Conservation (phyloP, 345 rosid genomes). For the Gossypium rotundifolium region DNA sequence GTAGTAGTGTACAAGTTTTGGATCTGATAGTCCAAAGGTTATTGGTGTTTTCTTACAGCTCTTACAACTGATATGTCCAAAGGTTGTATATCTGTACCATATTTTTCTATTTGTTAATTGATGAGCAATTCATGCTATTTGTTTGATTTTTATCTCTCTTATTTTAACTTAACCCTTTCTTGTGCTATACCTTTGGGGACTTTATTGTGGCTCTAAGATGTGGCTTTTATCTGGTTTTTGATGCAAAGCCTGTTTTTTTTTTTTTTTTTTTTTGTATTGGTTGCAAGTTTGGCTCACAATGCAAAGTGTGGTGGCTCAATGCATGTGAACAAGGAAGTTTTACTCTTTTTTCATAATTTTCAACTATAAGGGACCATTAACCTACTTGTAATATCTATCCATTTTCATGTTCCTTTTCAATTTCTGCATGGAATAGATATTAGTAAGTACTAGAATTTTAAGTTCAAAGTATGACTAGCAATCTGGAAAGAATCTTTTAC, state of each 20-base stretch:
- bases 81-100: slow-evolving; percentile 5
- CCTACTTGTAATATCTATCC: not conserved
- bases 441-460: not conserved
- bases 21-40: slow-evolving; percentile 20
- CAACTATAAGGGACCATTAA: not conserved
- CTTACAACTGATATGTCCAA: slow-evolving; percentile 2
- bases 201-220: not conserved
- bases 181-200: not conserved
- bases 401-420: not conserved
- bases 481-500: not conserved
- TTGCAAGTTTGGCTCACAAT: not conserved
- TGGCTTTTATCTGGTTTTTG: not conserved
- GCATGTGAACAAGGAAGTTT: not conserved
- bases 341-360: not conserved
- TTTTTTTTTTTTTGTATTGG: not conserved
- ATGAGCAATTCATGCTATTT: not conserved
- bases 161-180: not conserved
- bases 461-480: not conserved
- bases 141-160: not conserved
- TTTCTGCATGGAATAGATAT: not conserved
- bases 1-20: slow-evolving; percentile 21
- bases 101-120: not conserved
- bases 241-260: not conserved
- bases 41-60: slow-evolving; percentile 17
- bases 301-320: not conserved